Base-by-base conservation (phyloP, 2,329 filamentous ascomycete species). In the Fonsecaea pugnacius region DNA sequence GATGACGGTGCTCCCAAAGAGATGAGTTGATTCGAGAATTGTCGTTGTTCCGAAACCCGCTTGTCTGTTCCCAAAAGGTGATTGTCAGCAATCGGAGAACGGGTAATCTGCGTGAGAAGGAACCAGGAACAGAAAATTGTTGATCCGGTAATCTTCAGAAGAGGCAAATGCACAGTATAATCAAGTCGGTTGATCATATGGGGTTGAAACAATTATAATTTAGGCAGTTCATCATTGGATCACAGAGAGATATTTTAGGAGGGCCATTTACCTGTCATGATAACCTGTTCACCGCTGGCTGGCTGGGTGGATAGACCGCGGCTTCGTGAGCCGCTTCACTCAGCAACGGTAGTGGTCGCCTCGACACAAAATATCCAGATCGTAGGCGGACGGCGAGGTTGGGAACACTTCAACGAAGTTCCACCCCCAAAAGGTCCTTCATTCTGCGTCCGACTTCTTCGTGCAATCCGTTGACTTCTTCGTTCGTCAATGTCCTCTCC, bases 401-500 rank as follows among this genome's bases (percentile, higher is more conserved):
- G 18, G n/a, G 27, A 35, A 66, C 75, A 70, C 7, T 7, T 67
- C 27, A 92, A 75, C 91, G 84, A 71, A 96, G 79, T 78, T 96
- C 90, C 21, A 98, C 91, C 0, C 90, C 90, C 64, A 96, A 80
- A 70, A 86, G 86, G 65, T 84, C 79, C 2, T 50, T 88, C 67
- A 98, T 78, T 69, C 85, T 83, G 67, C 79, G 72, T 48, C 83
- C 81, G 51, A 98, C 88, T 69, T 82, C 77, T 56, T 87, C 82
- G 75, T 99, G 94, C 73, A 96, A 78, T 50, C 81, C 77, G 74
- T 96, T 96, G 10, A 88, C 86, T 81, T 96, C 91, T 38, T 85
- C 82, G 71, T 92, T 95, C 9, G 90, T 96, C 76, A 99, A 79
- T 1, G 94, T 99, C 74, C 90, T 85, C 81, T 97, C 94, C 70